Evolutionary conservation across 1,139 yeast genomes (phyloP).

Genomic region (Diutina pseudorugosa): DNA sequence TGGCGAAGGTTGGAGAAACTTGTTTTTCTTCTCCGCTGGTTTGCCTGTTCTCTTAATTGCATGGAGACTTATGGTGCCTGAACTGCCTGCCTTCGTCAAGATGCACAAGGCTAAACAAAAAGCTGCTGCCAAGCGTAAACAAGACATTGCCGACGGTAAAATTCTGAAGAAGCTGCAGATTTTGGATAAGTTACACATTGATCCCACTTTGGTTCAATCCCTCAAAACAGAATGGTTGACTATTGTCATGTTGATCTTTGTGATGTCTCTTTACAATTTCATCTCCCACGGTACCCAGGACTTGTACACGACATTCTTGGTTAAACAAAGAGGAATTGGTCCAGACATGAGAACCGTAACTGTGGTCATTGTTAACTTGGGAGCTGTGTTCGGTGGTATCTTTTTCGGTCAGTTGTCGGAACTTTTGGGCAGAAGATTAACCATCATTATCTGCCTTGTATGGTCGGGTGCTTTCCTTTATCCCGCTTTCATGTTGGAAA

Average conservation of each 20-base stretch:
- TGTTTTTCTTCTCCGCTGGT: slow-evolving; percentile 75
- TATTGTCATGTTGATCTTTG: slow-evolving; percentile 29
- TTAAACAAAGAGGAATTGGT: slow-evolving; percentile 39
- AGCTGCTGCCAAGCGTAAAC: not conserved
- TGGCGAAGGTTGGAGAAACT: slow-evolving; percentile 52
- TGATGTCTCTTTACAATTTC: slow-evolving; percentile 43
- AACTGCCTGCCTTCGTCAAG: not conserved
- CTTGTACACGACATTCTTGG: slow-evolving; percentile 53
- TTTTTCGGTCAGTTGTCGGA: slow-evolving; percentile 49
- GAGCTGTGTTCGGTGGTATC: slow-evolving; percentile 58
- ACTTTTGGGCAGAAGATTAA: slow-evolving; percentile 47
- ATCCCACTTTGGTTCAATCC: slow-evolving; percentile 6
- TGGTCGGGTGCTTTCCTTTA: slow-evolving; percentile 55
- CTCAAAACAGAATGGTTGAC: slow-evolving; percentile 31
- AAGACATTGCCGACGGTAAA: slow-evolving; percentile 2
- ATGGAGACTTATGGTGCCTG: slow-evolving; percentile 20
- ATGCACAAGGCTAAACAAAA: not conserved
- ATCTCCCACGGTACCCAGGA: slow-evolving; percentile 70
- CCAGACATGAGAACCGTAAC: slow-evolving; percentile 48
- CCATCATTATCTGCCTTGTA: slow-evolving; percentile 42
- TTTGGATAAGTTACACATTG: slow-evolving; percentile 1
- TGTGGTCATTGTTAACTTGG: slow-evolving; percentile 56
- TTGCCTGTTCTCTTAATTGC: slow-evolving; percentile 44
- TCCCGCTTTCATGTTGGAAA: slow-evolving; percentile 57
- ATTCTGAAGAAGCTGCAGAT: not conserved